Evolutionary conservation across 2,329 filamentous ascomycete genomes (phyloP).

Genomic region (Clonostachys rosea): DNA sequence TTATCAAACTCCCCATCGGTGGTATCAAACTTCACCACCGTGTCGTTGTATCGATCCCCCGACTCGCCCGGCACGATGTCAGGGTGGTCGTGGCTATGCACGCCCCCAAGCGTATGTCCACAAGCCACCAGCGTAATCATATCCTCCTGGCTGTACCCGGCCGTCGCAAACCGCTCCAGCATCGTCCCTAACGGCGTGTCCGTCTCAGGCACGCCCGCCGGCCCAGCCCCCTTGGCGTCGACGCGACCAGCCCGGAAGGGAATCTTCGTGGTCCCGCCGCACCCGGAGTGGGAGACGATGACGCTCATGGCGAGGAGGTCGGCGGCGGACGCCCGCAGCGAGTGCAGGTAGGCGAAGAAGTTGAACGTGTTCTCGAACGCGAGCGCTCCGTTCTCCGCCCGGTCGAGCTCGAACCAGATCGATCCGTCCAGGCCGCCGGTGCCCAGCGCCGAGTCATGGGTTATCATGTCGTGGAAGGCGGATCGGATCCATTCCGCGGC

Average conservation of each 20-base stretch:
- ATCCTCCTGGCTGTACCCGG: slow-evolving; percentile 19
- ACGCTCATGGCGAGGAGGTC: slow-evolving; percentile 15
- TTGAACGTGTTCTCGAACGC: slow-evolving; percentile 22
- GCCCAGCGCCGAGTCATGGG: slow-evolving; percentile 14
- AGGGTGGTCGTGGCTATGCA: slow-evolving; percentile 34
- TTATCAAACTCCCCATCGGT: slow-evolving; percentile 39
- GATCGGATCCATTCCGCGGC: slow-evolving; percentile 23
- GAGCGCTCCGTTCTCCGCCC: slow-evolving; percentile 17
- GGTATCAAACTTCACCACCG: slow-evolving; percentile 27
- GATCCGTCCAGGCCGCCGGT: slow-evolving; percentile 21
- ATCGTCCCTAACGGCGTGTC: slow-evolving; percentile 15
- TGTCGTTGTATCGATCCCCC: slow-evolving; percentile 18
- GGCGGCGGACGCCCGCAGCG: slow-evolving; percentile 10
- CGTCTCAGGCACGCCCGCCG: slow-evolving; percentile 20
- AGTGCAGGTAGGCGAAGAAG: slow-evolving; percentile 15
- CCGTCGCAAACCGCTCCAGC: slow-evolving; percentile 14
- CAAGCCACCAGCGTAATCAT: slow-evolving; percentile 27
- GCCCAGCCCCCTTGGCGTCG: slow-evolving; percentile 18
- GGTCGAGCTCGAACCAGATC: slow-evolving; percentile 20
- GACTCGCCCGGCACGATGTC: slow-evolving; percentile 15
- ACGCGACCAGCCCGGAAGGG: slow-evolving; percentile 16
- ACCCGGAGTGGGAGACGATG: slow-evolving; percentile 16
- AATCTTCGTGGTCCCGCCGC: slow-evolving; percentile 23
- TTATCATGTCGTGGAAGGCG: slow-evolving; percentile 21
- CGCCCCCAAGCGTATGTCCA: slow-evolving; percentile 28